A percentile compares a stretch with the other conserved stretches of the same genome.
Evolutionary conservation across 495 filamentous ascomycete genomes (phyloP).

Genomic region (Hyaloscypha variabilis): DNA sequence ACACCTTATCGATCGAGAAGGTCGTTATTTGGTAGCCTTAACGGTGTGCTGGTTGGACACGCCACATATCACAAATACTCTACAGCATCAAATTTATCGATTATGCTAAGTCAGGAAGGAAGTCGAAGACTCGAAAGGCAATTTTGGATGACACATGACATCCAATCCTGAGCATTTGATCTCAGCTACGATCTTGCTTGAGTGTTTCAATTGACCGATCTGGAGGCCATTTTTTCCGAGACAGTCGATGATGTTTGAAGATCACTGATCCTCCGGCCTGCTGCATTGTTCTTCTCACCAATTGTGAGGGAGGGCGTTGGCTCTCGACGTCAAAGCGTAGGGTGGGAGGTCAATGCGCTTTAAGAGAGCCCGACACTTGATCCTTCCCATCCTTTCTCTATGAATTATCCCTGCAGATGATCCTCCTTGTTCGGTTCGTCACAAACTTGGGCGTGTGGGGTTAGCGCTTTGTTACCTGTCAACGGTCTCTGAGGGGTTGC

Average conservation of each 20-base stretch:
- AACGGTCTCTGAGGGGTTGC: neutral
- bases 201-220: neutral
- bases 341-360: conserved; percentile 3
- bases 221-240: neutral
- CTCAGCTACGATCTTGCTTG: neutral
- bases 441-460: neutral
- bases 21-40: neutral
- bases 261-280: neutral
- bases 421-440: neutral
- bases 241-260: neutral
- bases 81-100: neutral
- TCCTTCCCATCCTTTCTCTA: neutral
- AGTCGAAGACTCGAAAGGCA: neutral
- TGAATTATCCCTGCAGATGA: neutral
- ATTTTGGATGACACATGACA: neutral
- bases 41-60: neutral
- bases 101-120: neutral
- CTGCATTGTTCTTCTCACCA: neutral
- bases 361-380: neutral
- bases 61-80: neutral
- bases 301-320: neutral
- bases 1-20: neutral
- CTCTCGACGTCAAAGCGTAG: neutral
- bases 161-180: neutral
- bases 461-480: neutral